These are phyloP conservation scores for Rhynchospora breviuscula DNA, from an alignment of 176 grass and related monocot species.

Conservation along the genomic window DNA sequence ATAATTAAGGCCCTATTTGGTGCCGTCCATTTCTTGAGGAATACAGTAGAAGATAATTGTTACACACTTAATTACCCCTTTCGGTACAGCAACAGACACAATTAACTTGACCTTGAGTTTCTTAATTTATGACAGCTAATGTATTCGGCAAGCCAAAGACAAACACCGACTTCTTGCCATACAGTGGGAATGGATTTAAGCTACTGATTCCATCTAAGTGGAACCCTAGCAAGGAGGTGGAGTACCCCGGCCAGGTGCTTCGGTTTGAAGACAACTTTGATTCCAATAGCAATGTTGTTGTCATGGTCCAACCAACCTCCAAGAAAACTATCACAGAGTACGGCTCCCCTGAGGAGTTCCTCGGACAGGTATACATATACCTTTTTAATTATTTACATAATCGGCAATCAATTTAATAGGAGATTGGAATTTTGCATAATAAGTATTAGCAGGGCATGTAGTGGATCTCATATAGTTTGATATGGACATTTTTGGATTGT, in stretches of 20 bases:
- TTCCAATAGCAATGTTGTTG: conserved; percentile 68
- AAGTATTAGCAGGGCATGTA: not conserved
- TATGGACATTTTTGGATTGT: not conserved
- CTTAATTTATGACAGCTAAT: conserved; percentile 37
- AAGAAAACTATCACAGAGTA: conserved; percentile 86
- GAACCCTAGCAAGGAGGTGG: conserved; percentile 86
- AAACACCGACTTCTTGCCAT: conserved; percentile 64
- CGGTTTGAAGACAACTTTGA: conserved; percentile 98
- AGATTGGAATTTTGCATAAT: not conserved
- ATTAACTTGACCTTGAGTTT: not conserved
- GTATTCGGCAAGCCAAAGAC: conserved; percentile 85
- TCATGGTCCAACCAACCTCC: conserved; percentile 62
- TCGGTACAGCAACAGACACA: not conserved
- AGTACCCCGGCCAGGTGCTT: conserved; percentile 85
- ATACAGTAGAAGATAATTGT: not conserved
- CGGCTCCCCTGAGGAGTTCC: conserved; percentile 74
- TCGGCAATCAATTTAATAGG: not conserved
- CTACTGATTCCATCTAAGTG: conserved; percentile 81
- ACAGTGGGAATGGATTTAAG: conserved; percentile 77
- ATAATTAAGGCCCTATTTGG: too few species aligned
- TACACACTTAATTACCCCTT: not conserved
- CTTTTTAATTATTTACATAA: not conserved
- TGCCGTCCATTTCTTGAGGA: too few species aligned
- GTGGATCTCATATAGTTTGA: not conserved
- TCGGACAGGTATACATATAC: conserved; percentile 37